Base-by-base conservation (phyloP, 2,329 filamentous ascomycete genomes). In the Tolypocladium paradoxum region DNA sequence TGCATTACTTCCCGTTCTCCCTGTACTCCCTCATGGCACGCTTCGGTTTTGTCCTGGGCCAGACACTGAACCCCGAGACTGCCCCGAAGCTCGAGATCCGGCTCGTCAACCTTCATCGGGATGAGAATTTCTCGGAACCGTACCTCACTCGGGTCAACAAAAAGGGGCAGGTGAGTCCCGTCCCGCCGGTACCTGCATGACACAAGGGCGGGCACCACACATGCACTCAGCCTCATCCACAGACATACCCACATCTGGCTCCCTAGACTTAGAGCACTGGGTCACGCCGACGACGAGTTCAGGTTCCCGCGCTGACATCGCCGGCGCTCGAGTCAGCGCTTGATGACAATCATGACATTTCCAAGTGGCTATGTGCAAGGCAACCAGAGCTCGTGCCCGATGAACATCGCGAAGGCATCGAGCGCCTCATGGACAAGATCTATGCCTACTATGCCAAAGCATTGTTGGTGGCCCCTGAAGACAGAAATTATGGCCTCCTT, bases 21-120 rank as follows among this genome's bases (percentile, higher is more conserved):
- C 54, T 66, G 14, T 66, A 68, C 50, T 66, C 65, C 9, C 57
- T 66, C 20, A 62, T 65, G 59, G 60, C 60, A n/a, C 62, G 62
- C 18, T 65, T 66, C 53, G 61, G 57, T 24, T 58, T 66, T 24
- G 60, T 59, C 18, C 54, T 67, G 11, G 64, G 62, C 5, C 53
- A 56, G 49, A 52, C 38, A 27, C 48, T 65, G 20, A 63, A 62
- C 36, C 56, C 59, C 2, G 57, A 58, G 20, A 62, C 58, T 36
- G 60, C 62, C 5, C 64, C 64, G 3, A 52, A 40, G 2, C 52
- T 66, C 37, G 51, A 58, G 20, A 45, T 65, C n/a, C 56, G 58
- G 47, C 56, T 66, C 27, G 60, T 67, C 48, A 59, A 65, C 49
- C 52, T 64, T 16, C 58, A 62, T 35, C 51, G 56, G 4, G 56